phyloP scores from a whole-genome alignment of 208 protist genomes.

The Wallacemonas sp. region DNA sequence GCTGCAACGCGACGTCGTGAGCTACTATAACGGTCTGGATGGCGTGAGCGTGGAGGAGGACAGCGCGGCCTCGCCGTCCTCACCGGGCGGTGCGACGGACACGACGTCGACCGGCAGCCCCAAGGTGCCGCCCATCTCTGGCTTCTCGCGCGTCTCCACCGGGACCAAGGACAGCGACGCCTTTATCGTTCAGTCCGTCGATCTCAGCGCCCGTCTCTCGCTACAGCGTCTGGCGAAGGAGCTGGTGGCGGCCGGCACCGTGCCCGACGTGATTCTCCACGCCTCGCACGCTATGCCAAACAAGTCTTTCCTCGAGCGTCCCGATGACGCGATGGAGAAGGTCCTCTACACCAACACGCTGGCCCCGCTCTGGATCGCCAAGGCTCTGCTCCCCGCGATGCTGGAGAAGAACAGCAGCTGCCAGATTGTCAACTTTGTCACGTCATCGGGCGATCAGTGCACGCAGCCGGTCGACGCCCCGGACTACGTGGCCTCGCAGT shows the following conservation, averaged over 20 bases:
- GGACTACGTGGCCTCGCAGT: slow-evolving; percentile 49
- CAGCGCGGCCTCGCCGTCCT: neutral
- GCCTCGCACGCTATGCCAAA: slow-evolving; percentile 28
- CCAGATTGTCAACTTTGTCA: slow-evolving; percentile 39
- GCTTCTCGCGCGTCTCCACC: neutral
- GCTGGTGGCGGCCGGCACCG: slow-evolving; percentile 22
- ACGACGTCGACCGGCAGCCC: neutral
- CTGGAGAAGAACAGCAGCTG: slow-evolving; percentile 22
- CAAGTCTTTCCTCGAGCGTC: slow-evolving; percentile 40
- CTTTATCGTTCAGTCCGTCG: slow-evolving; percentile 28
- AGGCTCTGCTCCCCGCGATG: slow-evolving; percentile 37
- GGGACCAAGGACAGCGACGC: neutral
- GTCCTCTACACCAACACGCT: slow-evolving; percentile 46
- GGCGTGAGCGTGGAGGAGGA: neutral
- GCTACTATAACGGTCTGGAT: neutral
- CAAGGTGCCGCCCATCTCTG: slow-evolving; percentile 2
- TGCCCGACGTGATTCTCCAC: slow-evolving; percentile 57
- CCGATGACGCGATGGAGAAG: slow-evolving; percentile 51
- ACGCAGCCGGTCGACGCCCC: slow-evolving; percentile 18
- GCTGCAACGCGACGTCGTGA: slow-evolving; percentile 35
- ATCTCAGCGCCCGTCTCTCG: slow-evolving; percentile 47
- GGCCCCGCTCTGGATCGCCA: slow-evolving; percentile 30
- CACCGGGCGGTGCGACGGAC: too few species aligned
- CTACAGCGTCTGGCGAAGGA: slow-evolving; percentile 47
- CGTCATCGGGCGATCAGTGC: slow-evolving; percentile 20